A percentile compares a stretch with the other conserved stretches of the same genome.
Conservation (phyloP, 495 filamentous ascomycete genomes). For the Penicillium lagena region DNA sequence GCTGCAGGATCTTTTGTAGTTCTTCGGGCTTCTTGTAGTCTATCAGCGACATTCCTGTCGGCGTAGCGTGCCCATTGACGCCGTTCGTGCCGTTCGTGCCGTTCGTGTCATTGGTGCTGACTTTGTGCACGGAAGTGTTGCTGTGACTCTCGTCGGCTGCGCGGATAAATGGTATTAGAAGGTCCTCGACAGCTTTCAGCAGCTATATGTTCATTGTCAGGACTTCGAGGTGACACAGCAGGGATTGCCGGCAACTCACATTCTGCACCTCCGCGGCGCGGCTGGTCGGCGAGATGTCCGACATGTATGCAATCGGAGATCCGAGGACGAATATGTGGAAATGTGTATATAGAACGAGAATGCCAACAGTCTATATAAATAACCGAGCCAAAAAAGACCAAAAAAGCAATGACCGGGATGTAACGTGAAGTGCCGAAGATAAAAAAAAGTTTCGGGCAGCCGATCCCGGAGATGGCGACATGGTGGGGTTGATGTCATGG, state of each 20-base stretch:
- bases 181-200: constrained; percentile 62
- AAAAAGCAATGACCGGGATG: not conserved
- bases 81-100: constrained; percentile 28
- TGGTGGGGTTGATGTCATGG: constrained; percentile 21
- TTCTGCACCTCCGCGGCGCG: constrained; percentile 40
- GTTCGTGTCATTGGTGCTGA: constrained; percentile 15
- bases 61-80: constrained; percentile 33
- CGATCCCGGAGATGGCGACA: constrained; percentile 25
- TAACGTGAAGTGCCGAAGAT: not conserved
- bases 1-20: constrained; percentile 54
- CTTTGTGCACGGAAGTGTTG: constrained; percentile 36
- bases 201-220: constrained; percentile 42
- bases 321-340: not conserved
- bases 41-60: constrained; percentile 55
- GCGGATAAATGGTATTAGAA: constrained; percentile 73
- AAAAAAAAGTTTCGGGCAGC: constrained; percentile 3
- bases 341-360: too few species aligned
- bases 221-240: not conserved
- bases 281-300: constrained; percentile 12
- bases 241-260: constrained; percentile 21
- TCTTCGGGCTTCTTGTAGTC: constrained; percentile 66
- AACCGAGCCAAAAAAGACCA: too few species aligned
- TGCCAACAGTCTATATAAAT: too few species aligned
- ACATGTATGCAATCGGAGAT: constrained; percentile 14
- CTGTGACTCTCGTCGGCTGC: constrained; percentile 61